phyloP scores from a whole-genome alignment of 768 basidiomycete species.

The Asterophora lycoperdoides region DNA sequence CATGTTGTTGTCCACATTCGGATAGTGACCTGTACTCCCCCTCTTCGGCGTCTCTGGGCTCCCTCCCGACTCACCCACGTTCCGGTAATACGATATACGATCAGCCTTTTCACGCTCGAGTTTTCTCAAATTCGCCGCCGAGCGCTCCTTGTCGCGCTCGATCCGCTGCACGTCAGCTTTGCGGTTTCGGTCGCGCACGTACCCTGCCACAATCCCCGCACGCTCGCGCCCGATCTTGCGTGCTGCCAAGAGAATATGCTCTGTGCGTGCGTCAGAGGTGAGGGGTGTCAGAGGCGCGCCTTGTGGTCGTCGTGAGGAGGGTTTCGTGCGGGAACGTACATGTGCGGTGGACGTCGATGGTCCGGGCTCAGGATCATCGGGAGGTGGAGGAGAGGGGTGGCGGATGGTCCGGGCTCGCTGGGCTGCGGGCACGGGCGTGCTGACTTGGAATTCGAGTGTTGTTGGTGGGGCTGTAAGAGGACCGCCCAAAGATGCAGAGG shows the following conservation, averaged over 20 bases:
- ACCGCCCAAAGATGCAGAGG: constrained; percentile 11
- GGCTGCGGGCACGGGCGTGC: constrained; percentile 5
- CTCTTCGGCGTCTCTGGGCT: constrained; percentile 19
- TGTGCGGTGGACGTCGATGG: no score
- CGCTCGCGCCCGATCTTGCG: constrained; percentile 64
- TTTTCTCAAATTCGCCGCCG: constrained; percentile 25
- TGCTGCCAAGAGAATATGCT: constrained; percentile 68
- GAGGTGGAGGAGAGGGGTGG: constrained; percentile 1
- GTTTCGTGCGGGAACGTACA: constrained; percentile 3
- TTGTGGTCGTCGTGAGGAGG: constrained; percentile 17
- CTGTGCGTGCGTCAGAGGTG: constrained; percentile 61
- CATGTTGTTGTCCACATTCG: neutral
- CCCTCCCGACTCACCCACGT: constrained; percentile 4
- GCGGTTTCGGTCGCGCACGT: constrained; percentile 35
- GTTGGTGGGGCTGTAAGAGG: constrained; percentile 18
- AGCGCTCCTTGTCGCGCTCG: constrained; percentile 26
- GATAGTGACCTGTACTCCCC: neutral
- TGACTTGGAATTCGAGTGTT: constrained; percentile 19
- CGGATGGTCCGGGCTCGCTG: constrained; percentile 7
- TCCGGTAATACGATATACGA: constrained; percentile 20
- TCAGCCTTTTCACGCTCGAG: constrained; percentile 27
- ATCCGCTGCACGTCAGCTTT: constrained; percentile 34
- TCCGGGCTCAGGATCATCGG: no score
- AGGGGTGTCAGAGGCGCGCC: constrained; percentile 28
- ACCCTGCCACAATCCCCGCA: constrained; percentile 50